Base-by-base conservation (phyloP, 2,329 filamentous ascomycete species). In the Aspergillus sp. region DNA sequence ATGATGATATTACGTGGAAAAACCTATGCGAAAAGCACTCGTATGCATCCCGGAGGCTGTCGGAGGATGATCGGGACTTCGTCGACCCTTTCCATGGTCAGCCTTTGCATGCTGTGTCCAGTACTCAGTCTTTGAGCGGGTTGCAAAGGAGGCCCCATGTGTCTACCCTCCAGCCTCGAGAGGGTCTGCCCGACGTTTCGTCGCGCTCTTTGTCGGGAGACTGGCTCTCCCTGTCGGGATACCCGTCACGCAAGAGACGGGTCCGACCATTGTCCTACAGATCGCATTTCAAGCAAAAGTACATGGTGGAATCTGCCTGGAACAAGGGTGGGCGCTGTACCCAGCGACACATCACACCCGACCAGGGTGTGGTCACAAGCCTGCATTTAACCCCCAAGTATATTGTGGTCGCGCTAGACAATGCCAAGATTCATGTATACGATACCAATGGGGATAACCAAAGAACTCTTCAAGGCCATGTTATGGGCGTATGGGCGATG, bases 401-500 rank as follows among this genome's bases (percentile, higher is more conserved):
- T 78, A 98, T 99, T 70, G 92, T 99, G 51, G 92, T 98, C 64
- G 95, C 95, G 53, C 84, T 99, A 64, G 95, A 99, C 80, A 99
- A 98, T 77, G 94, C 95, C 39, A 96, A 96, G 81, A 99, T 99
- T 49, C 95, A 99, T 76, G 93, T 99, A 25, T 99, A 98, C 73
- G 91, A 98, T 74, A 93, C 92, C 0, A 87, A 95, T 66, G 95
- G 95, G 36, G 88, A 92, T 68, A 88, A 92, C 65, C 88, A 96
- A 69, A 91, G 92, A 74, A 96, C 92, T 2, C 80, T 99, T 27
- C 90, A 95, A 72, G 95, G 95, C 10, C 95, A 99, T 79, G 91
- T 98, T 48, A 99, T 99, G 95, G 95, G 95, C 42, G 95, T 99
- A 19, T 99, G 95, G 95, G 95, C 95, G 52, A 98, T 99, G 94